Evolutionary conservation across 495 filamentous ascomycete genomes (phyloP).

Genomic region (Elaphomyces granulatus): DNA sequence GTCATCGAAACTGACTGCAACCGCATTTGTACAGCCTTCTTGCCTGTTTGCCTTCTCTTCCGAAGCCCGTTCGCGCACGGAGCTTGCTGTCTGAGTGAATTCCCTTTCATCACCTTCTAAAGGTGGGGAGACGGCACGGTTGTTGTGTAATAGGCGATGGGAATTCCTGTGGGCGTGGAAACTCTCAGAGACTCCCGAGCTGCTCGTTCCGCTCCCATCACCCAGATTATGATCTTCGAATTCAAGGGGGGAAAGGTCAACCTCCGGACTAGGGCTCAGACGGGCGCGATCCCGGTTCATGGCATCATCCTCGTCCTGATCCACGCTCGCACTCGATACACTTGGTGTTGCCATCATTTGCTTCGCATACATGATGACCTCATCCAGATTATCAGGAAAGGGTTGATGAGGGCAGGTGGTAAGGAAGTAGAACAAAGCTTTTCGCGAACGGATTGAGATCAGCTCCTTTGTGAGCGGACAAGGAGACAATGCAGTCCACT

Average conservation of each 20-base stretch:
- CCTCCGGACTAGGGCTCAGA: slow-evolving; percentile 78
- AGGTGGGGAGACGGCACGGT: slow-evolving; percentile 65
- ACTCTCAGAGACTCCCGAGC: slow-evolving; percentile 42
- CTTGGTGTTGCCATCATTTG: slow-evolving; percentile 65
- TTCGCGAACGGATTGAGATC: slow-evolving; percentile 78
- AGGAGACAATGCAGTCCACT: slow-evolving; percentile 66
- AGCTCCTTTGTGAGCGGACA: slow-evolving; percentile 90
- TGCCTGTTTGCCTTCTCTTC: slow-evolving; percentile 33
- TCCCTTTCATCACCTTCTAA: slow-evolving; percentile 93
- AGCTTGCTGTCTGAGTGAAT: slow-evolving; percentile 86
- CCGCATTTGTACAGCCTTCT: slow-evolving; percentile 13
- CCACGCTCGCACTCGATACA: slow-evolving; percentile 55
- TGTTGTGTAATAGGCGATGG: slow-evolving; percentile 41
- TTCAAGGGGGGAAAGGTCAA: slow-evolving; percentile 79
- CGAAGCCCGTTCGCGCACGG: slow-evolving; percentile 62
- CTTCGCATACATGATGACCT: slow-evolving; percentile 31
- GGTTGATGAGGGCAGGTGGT: slow-evolving; percentile 72
- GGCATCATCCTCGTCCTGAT: slow-evolving; percentile 54
- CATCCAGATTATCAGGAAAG: slow-evolving; percentile 57
- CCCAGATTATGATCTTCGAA: slow-evolving; percentile 46
- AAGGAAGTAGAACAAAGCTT: slow-evolving; percentile 81
- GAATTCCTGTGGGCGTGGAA: slow-evolving; percentile 29
- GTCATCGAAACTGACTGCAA: slow-evolving; percentile 25
- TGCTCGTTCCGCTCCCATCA: slow-evolving; percentile 27
- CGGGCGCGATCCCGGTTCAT: slow-evolving; percentile 58